phyloP scores from a whole-genome alignment of 495 filamentous ascomycete species.

The Baudoinia panamericana region DNA sequence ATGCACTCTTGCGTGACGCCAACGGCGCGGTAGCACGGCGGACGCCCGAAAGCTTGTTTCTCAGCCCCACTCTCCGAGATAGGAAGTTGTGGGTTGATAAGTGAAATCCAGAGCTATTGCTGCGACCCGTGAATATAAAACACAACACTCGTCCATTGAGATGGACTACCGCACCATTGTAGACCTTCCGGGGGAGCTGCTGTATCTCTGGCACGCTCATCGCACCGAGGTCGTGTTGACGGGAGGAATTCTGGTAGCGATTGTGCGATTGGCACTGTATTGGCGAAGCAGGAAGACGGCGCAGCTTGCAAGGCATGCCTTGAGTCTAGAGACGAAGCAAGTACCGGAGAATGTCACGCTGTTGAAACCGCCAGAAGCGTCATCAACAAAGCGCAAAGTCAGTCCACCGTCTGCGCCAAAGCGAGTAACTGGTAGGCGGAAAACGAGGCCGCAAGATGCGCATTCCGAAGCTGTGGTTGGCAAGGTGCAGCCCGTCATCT shows the following conservation, averaged over 20 bases:
- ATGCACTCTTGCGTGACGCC: no score
- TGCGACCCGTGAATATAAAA: no score
- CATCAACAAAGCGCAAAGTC: background rate
- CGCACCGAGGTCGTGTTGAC: conserved; percentile 24
- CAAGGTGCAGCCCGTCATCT: conserved; percentile 58
- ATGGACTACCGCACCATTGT: background rate
- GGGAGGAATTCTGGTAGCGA: conserved; percentile 19
- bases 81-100: no score
- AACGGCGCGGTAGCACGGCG: no score
- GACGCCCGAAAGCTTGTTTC: no score
- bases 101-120: no score
- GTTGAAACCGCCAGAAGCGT: background rate
- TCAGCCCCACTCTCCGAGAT: no score
- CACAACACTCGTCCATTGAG: no score
- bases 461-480: conserved; percentile 9
- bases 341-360: no score
- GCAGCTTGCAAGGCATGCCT: no score
- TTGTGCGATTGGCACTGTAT: conserved; percentile 18
- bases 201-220: conserved; percentile 26
- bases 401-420: conserved; percentile 25
- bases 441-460: no score
- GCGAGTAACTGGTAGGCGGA: conserved; percentile 25
- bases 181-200: conserved; percentile 21
- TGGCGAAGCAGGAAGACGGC: conserved; percentile 16
- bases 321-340: conserved; percentile 8